Base-by-base conservation (phyloP, 176 grass and related monocot genomes). In the Dactylis glomerata region DNA sequence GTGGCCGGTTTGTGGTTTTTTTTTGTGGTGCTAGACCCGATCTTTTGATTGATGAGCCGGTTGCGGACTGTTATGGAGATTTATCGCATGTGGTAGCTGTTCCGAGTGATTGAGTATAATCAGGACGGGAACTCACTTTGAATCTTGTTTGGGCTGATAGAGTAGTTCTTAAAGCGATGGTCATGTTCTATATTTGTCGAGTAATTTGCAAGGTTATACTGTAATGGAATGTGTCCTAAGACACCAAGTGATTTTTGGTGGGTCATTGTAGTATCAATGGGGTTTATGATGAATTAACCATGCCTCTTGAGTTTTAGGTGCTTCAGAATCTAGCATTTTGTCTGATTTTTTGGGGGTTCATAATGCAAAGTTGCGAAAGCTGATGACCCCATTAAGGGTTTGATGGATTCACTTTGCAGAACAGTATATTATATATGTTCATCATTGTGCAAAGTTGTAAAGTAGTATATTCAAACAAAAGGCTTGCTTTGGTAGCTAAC, bases 1-100 rank as follows among this genome's bases (percentile, higher is more conserved):
- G 75, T 76, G 59, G 51, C 71, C 45, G 68, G 37, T 46, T 49
- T 11, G 24, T 16, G 24, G 76, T 10, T 68, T 47, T 52, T 81
- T 70, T 55, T 19, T 62, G 51, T 17, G 50, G n/a, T 76, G 56
- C 26, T 56, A n/a, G 32, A 68, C 11, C 69, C 82, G 76, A 85
- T 85, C 87, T 84, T 73, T 62, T 68, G 12, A 68, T 58, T 81
- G 3, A 85, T 68, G 27, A 64, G 10, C 24, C 8, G 52, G 7
- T 28, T n/a, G 73, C 62, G 32, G n/a, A 73, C 63, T 82, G 11
- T 5, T 19, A 13, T 36, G 64, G 33, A 52, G 64, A 64, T 86
- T 65, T 75, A 47, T 44, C 42, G 32, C 45, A 5, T 74, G 56
- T 32, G 16, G 52, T 26, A 24, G 12, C 31, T 23, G 12, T 68